Evolutionary conservation across 805 yeast species (phyloP).

Genomic region (Kuraishia ogatae): DNA sequence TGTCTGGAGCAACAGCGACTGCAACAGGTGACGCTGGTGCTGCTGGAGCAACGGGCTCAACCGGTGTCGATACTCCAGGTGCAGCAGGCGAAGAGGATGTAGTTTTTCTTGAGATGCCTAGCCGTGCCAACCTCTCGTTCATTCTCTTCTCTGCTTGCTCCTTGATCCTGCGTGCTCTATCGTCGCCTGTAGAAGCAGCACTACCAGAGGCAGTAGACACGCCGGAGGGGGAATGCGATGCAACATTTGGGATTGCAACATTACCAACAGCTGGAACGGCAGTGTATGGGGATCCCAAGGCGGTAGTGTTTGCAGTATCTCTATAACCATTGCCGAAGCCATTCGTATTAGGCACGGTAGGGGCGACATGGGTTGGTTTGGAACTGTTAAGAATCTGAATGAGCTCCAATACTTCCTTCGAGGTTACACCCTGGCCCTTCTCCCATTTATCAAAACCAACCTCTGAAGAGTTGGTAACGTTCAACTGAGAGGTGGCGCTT

Average conservation of each 20-base stretch:
- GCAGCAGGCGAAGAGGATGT: constrained; percentile 5
- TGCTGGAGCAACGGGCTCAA: constrained; percentile 8
- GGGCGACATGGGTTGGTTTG: constrained; percentile 12
- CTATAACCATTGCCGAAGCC: background rate
- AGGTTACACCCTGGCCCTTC: constrained; percentile 66
- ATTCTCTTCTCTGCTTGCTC: constrained; percentile 76
- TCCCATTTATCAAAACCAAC: constrained; percentile 69
- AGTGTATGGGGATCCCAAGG: constrained; percentile 1
- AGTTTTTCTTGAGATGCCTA: constrained; percentile 51
- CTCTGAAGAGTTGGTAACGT: constrained; percentile 22
- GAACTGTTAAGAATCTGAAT: constrained; percentile 42
- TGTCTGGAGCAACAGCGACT: constrained; percentile 6
- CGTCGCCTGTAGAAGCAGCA: constrained; percentile 36
- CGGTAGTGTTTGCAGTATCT: constrained; percentile 1
- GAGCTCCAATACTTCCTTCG: constrained; percentile 51
- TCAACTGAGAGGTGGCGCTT: constrained; percentile 25
- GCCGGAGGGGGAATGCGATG: constrained; percentile 10
- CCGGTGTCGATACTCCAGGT: constrained; percentile 7
- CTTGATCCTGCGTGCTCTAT: constrained; percentile 71
- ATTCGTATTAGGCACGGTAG: background rate
- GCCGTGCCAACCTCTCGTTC: constrained; percentile 76
- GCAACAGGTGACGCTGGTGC: constrained; percentile 9
- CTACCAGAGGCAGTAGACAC: constrained; percentile 10
- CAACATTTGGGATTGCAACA: constrained; percentile 11
- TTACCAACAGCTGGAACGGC: constrained; percentile 5